Evolutionary conservation across 768 basidiomycete species (phyloP).

Genomic region (Omphalotus guepiniiformis): DNA sequence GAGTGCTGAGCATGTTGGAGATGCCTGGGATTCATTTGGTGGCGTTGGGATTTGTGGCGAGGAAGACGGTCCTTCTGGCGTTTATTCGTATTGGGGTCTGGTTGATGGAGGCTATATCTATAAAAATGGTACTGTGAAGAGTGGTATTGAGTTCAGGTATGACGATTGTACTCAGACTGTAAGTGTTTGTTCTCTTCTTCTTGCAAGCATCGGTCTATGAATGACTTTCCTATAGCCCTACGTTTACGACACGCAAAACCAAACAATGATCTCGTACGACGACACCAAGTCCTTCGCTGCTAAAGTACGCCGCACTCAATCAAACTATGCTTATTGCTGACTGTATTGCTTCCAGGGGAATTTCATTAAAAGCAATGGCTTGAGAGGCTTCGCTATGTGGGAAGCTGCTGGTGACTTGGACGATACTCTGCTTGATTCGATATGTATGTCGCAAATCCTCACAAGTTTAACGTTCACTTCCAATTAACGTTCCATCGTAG

Average conservation of each 20-base stretch:
- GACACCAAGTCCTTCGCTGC: constrained; percentile 50
- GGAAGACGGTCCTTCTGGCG: constrained; percentile 42
- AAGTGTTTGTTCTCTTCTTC: constrained; percentile 18
- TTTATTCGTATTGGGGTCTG: constrained; percentile 63
- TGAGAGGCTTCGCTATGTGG: constrained; percentile 73
- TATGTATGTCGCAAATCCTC: constrained; percentile 36
- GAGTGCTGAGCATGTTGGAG: constrained; percentile 41
- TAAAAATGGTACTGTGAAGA: constrained; percentile 32
- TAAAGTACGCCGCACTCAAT: constrained; percentile 11
- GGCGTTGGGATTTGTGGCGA: constrained; percentile 58
- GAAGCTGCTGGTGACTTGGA: constrained; percentile 63
- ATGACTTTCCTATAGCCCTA: constrained; percentile 47
- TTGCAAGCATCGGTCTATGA: not conserved
- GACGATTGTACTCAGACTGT: constrained; percentile 77
- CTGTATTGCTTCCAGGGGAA: constrained; percentile 28
- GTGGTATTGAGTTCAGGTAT: constrained; percentile 47
- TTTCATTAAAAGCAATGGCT: constrained; percentile 47
- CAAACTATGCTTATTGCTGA: not conserved
- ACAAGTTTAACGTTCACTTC: too few species aligned
- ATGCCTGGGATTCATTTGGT: constrained; percentile 42
- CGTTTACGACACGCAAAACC: constrained; percentile 51
- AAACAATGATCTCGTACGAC: constrained; percentile 65
- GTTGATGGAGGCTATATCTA: constrained; percentile 52
- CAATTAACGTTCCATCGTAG: too few species aligned
- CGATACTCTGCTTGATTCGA: constrained; percentile 60